A percentile compares a stretch with the other conserved stretches of the same genome.
phyloP scores from a whole-genome alignment of 2,329 filamentous ascomycete genomes.

The Myriosclerotinia scirpicola region DNA sequence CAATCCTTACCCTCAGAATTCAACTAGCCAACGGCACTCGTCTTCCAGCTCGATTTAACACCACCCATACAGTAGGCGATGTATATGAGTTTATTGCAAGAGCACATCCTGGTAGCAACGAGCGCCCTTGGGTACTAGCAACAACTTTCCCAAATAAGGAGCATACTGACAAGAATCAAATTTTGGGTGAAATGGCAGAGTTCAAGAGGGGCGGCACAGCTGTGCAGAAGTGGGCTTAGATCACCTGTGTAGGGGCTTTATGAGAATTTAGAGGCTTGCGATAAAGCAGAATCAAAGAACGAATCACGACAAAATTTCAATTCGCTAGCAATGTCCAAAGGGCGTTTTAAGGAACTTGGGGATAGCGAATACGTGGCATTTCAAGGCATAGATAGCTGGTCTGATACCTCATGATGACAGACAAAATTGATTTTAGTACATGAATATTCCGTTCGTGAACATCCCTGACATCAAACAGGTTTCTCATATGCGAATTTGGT shows the following conservation, averaged over 20 bases:
- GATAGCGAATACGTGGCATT: constrained; percentile 1
- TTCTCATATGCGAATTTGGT: background rate
- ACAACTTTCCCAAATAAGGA: constrained; percentile 85
- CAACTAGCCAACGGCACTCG: constrained; percentile 76
- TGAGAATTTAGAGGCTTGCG: background rate
- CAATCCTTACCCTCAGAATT: constrained; percentile 70
- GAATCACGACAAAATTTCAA: background rate
- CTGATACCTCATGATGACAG: background rate
- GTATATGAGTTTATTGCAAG: constrained; percentile 72
- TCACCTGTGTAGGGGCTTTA: background rate
- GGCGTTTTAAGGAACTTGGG: constrained; percentile 18
- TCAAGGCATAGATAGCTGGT: constrained; percentile 9
- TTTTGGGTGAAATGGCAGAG: constrained; percentile 60
- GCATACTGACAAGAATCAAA: constrained; percentile 63
- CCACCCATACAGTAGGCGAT: constrained; percentile 72
- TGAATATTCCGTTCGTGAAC: background rate
- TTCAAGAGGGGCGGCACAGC: constrained; percentile 66
- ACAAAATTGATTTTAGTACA: background rate
- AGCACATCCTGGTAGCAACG: constrained; percentile 57
- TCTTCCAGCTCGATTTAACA: constrained; percentile 79
- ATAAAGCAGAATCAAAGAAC: background rate
- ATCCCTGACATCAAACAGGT: background rate
- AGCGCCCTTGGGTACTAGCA: constrained; percentile 69
- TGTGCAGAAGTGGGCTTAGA: constrained; percentile 54
- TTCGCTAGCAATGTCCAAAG: background rate